Percentiles rank a stretch among this genome's conserved stretches.
phyloP scores from a whole-genome alignment of 1,139 yeast genomes.

The Debaryomyces fabryi region DNA sequence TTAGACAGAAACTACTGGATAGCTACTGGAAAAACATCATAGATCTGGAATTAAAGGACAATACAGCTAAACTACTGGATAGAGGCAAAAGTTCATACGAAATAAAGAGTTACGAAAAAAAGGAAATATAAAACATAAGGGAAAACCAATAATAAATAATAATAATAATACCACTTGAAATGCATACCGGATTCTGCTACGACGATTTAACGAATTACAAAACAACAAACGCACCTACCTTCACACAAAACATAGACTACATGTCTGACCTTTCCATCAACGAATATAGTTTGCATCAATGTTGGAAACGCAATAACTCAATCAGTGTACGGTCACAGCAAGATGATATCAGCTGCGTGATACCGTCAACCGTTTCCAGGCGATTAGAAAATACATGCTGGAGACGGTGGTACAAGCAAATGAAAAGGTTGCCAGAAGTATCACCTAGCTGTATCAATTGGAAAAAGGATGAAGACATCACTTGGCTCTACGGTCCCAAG shows the following conservation, averaged over 20 bases:
- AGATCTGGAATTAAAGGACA: background rate
- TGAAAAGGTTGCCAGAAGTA: constrained; percentile 29
- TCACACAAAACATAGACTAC: constrained; percentile 43
- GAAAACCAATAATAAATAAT: background rate
- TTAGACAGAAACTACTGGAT: background rate
- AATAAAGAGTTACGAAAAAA: background rate
- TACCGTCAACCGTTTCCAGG: constrained; percentile 30
- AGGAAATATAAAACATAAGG: background rate
- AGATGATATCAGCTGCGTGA: constrained; percentile 27
- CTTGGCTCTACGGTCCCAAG: constrained; percentile 52
- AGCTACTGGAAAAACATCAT: background rate
- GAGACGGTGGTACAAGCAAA: constrained; percentile 44
- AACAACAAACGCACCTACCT: constrained; percentile 13
- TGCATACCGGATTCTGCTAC: constrained; percentile 7
- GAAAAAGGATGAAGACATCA: constrained; percentile 47
- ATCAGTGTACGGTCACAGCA: constrained; percentile 16
- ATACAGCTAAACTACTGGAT: background rate
- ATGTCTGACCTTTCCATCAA: constrained; percentile 18
- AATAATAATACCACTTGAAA: background rate
- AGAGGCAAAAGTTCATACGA: background rate
- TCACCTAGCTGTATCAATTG: constrained; percentile 45
- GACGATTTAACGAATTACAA: constrained; percentile 10
- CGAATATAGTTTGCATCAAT: constrained; percentile 25
- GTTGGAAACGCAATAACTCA: constrained; percentile 30
- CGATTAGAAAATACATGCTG: constrained; percentile 44